Conservation (phyloP, 768 basidiomycete species). For the Suillus discolor region DNA sequence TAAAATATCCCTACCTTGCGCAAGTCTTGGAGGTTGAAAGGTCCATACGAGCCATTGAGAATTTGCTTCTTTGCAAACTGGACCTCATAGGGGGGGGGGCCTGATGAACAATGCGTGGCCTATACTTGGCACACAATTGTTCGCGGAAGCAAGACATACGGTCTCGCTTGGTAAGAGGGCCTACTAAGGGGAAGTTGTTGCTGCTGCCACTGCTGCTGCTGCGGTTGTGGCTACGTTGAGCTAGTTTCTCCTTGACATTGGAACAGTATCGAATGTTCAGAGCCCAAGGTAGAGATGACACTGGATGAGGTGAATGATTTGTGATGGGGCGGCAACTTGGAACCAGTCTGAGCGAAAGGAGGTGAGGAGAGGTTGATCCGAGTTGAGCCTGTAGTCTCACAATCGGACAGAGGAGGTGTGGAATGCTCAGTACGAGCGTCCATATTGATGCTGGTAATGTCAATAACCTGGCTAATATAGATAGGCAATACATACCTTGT, state of each 20-base stretch:
- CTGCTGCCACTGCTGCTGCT: too few relatives aligned
- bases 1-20: background rate
- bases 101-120: background rate
- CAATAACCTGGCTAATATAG: too few relatives aligned
- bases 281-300: background rate
- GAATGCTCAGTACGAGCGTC: too few relatives aligned
- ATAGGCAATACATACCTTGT: too few relatives aligned
- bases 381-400: background rate
- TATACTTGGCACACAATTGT: background rate
- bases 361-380: background rate
- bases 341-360: background rate
- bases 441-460: too few relatives aligned
- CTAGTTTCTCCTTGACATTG: too few relatives aligned
- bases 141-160: background rate
- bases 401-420: background rate
- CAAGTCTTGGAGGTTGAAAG: background rate
- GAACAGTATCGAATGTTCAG: too few relatives aligned
- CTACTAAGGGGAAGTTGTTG: background rate
- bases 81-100: background rate
- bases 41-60: background rate
- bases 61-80: background rate
- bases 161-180: background rate
- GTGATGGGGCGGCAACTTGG: background rate
- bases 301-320: too few relatives aligned
- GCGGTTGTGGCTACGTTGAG: too few relatives aligned